Base-by-base conservation (phyloP, 2,329 filamentous ascomycete genomes). In the Paraphaeosphaeria sporulosa region DNA sequence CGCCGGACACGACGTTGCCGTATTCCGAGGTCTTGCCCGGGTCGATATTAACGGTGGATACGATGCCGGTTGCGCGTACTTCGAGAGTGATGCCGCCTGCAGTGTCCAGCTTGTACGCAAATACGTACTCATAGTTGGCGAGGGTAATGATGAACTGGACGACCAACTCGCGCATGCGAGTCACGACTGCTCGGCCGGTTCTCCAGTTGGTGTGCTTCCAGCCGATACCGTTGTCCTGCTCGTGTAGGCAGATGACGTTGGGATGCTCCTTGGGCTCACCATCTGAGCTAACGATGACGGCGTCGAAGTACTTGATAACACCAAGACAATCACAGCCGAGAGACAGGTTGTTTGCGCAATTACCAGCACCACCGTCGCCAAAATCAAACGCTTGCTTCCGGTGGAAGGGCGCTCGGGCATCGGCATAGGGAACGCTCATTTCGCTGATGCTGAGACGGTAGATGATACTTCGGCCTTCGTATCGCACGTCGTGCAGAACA, bases 161-260 rank as follows among this genome's bases (percentile, higher is more conserved):
- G 0, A 91, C 87, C 2, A 91, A 81, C 65, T 89, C 85, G 0
- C 89, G 83, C 59, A 83, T 81, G 8, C 89, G 81, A 0, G 85
- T 86, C 0, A 90, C 86, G 1, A 88, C 86, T 0, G 87, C 87
- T 1, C 86, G 82, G 30, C 82, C 81, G 0, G 87, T 90, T 4
- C 88, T 82, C 79, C 85, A 89, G 77, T 91, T 90, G 5, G 87
- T 89, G 75, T 90, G 89, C 70, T 91, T 90, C 87, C 88, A 90
- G 7, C 84, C 82, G 44, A 91, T 89, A 4, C 89, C 89, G 55
- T 86, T 85, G 66, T 91, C 89, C 69, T 90, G 86, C 72, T 91
- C 89, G 69, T 91, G 89, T 3, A 91, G 77, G 68, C 89, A 91
- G 57, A 90, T 80, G 6, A 89, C 87, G 63, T 90, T 90, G 17